Conservation (phyloP, 257 asterid genomes). For the Petunia axillaris region DNA sequence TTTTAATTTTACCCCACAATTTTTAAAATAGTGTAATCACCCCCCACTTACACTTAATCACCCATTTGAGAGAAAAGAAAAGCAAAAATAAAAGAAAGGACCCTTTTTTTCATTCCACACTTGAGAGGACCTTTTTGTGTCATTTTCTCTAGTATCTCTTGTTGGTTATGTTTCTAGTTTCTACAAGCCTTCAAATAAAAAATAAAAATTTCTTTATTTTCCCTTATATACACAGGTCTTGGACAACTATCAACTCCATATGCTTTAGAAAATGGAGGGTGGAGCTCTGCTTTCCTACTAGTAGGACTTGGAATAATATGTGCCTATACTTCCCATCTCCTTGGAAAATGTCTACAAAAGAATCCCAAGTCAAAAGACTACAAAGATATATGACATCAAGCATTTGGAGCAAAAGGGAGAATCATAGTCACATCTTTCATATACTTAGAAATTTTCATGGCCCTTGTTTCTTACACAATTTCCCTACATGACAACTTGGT, state of each 20-base stretch:
- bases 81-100: no score
- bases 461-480: conserved; percentile 80
- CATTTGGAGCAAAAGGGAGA: conserved; percentile 74
- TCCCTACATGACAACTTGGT: conserved; percentile 77
- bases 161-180: no score
- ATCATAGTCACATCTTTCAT: conserved; percentile 47
- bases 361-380: conserved; percentile 62
- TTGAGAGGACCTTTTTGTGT: no score
- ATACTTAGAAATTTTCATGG: conserved; percentile 75
- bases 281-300: conserved; percentile 66
- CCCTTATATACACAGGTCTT: conserved; percentile 46
- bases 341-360: conserved; percentile 54
- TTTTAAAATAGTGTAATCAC: no score
- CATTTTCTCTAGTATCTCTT: no score
- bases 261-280: conserved; percentile 77
- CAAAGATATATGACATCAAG: conserved; percentile 65
- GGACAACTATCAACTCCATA: conserved; percentile 80
- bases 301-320: conserved; percentile 54
- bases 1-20: no score
- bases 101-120: no score
- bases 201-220: not conserved
- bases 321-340: conserved; percentile 54
- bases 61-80: no score
- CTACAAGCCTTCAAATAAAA: no score
- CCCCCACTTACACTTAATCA: no score